Evolutionary conservation across 257 asterid species (phyloP).

Genomic region (Ballota nigra): DNA sequence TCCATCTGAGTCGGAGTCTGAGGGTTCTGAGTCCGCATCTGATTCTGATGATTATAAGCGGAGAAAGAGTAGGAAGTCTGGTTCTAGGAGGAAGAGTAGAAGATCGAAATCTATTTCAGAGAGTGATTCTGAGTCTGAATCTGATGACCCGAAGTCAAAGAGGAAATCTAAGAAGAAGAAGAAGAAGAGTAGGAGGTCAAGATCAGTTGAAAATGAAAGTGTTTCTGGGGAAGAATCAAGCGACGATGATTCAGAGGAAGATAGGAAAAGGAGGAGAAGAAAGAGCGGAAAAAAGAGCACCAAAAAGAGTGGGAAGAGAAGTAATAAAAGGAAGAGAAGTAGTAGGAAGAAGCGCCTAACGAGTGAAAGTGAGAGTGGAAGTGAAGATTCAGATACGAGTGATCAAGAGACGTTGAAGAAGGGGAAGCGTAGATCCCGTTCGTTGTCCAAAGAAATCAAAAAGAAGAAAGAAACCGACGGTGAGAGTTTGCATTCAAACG

Average conservation of each 20-base stretch:
- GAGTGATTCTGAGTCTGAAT: conserved; percentile 41
- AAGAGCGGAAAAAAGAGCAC: conserved; percentile 35
- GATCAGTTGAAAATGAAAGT: conserved; percentile 40
- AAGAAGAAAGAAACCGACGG: conserved; percentile 41
- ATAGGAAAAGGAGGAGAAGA: conserved; percentile 35
- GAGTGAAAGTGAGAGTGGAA: conserved; percentile 55
- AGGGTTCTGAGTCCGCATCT: conserved; percentile 44
- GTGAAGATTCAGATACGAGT: conserved; percentile 57
- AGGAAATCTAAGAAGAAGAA: conserved; percentile 29
- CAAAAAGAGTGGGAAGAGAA: conserved; percentile 36
- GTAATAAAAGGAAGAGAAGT: conserved; percentile 40
- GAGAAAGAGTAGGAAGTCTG: conserved; percentile 46
- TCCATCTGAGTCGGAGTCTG: conserved; percentile 38
- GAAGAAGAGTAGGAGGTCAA: conserved; percentile 40
- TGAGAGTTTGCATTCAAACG: conserved; percentile 27
- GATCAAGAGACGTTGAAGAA: conserved; percentile 39
- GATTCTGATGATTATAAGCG: conserved; percentile 57
- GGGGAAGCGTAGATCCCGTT: conserved; percentile 39
- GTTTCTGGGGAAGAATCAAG: conserved; percentile 31
- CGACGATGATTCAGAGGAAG: conserved; percentile 42
- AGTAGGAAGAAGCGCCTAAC: conserved; percentile 40
- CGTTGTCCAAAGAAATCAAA: conserved; percentile 44
- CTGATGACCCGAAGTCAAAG: conserved; percentile 45
- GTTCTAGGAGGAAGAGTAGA: conserved; percentile 43
- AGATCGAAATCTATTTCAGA: conserved; percentile 34